Evolutionary conservation across 2,329 filamentous ascomycete genomes (phyloP).

Genomic region (Botryotinia calthae): DNA sequence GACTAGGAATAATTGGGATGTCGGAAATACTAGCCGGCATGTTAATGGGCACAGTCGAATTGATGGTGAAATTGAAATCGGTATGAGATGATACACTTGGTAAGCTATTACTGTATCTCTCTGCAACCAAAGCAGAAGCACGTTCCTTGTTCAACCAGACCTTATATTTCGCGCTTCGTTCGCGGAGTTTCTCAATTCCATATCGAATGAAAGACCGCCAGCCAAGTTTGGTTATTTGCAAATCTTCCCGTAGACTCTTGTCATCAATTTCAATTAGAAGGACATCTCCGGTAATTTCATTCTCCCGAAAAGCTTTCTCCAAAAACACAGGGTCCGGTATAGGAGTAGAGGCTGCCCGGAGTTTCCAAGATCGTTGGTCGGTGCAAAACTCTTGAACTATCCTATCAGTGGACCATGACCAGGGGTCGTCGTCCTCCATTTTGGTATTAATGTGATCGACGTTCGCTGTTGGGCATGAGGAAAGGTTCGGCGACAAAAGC

Average conservation of each 20-base stretch:
- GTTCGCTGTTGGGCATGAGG: not conserved
- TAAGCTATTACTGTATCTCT: not conserved
- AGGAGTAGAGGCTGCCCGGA: conserved; percentile 32
- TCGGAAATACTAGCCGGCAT: not conserved
- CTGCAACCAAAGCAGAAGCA: not conserved
- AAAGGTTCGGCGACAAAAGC: not conserved
- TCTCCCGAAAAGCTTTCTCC: conserved; percentile 54
- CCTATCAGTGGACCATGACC: conserved; percentile 66
- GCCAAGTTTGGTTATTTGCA: conserved; percentile 31
- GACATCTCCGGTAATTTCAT: conserved; percentile 49
- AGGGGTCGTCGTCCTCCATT: conserved; percentile 59
- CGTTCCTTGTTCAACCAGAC: not conserved
- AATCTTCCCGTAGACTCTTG: conserved; percentile 30
- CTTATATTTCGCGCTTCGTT: conserved; percentile 51
- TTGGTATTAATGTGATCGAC: not conserved
- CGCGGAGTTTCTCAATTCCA: conserved; percentile 56
- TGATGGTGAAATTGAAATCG: conserved; percentile 18
- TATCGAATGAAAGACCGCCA: conserved; percentile 45
- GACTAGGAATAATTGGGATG: not conserved
- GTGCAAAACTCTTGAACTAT: conserved; percentile 66
- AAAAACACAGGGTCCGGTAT: conserved; percentile 53
- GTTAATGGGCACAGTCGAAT: conserved; percentile 14
- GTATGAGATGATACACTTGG: not conserved
- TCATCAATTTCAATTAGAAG: conserved; percentile 32
- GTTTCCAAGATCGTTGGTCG: conserved; percentile 49